Evolutionary conservation across 2,329 filamentous ascomycete species (phyloP).

Genomic region (Talaromyces islandicus): DNA sequence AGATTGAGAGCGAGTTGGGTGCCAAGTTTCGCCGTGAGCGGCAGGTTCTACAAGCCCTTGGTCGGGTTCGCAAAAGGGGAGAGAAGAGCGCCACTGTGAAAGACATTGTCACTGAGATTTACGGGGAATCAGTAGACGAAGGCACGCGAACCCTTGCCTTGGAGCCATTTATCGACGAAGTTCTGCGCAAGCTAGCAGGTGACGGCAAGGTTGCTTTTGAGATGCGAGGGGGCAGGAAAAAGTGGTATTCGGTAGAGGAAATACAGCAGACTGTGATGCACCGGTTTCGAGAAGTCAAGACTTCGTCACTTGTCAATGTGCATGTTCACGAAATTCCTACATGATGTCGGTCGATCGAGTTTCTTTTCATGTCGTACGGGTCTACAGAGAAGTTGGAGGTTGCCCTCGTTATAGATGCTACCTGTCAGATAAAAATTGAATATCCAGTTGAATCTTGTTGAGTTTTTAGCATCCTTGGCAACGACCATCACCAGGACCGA

Average conservation of each 20-base stretch:
- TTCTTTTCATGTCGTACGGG: not conserved
- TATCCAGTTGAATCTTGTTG: not conserved
- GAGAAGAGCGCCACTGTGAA: conserved; percentile 30
- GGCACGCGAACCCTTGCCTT: conserved; percentile 30
- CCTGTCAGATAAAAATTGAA: not conserved
- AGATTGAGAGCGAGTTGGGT: conserved; percentile 33
- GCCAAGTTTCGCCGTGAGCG: conserved; percentile 36
- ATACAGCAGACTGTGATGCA: conserved; percentile 9
- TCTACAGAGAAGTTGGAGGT: not conserved
- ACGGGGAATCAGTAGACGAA: conserved; percentile 33
- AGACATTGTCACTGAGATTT: conserved; percentile 39
- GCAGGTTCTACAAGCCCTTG: conserved; percentile 33
- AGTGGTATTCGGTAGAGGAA: conserved; percentile 30
- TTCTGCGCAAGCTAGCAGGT: conserved; percentile 39
- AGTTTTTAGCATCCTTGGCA: too few relatives aligned
- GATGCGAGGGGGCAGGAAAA: conserved; percentile 28
- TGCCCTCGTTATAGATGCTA: not conserved
- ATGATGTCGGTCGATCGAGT: not conserved
- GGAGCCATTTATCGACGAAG: conserved; percentile 41
- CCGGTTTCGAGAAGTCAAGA: not conserved
- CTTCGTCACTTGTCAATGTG: not conserved
- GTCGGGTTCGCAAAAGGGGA: conserved; percentile 4
- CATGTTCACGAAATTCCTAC: not conserved
- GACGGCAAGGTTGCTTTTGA: conserved; percentile 40
- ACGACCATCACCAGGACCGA: too few relatives aligned